These are phyloP conservation scores for Blastobotrys mokoenaii DNA, from an alignment of 805 yeast species.

Conservation along the genomic window DNA sequence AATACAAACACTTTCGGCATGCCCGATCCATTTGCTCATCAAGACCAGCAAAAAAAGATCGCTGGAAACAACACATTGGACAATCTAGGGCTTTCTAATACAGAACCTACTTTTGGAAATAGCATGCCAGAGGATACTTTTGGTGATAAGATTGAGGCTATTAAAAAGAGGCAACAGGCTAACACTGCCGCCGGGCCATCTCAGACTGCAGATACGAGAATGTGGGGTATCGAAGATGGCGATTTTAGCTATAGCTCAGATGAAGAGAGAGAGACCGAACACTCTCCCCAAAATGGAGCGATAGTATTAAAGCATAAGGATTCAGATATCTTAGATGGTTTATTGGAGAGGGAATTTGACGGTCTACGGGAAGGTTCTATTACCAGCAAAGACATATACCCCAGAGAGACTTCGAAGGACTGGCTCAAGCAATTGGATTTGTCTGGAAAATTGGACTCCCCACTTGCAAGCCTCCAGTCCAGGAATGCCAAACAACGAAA, in stretches of 20 bases:
- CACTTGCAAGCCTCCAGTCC: constrained; percentile 10
- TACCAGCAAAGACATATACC: neutral
- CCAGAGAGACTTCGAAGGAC: constrained; percentile 22
- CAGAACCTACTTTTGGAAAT: neutral
- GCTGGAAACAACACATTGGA: too few relatives aligned
- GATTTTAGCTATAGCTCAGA: neutral
- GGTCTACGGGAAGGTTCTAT: neutral
- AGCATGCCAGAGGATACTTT: neutral
- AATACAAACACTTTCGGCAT: too few relatives aligned
- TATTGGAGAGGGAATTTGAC: neutral
- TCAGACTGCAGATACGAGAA: too few relatives aligned
- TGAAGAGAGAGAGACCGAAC: neutral
- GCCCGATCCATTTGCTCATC: too few relatives aligned
- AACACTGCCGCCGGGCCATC: too few relatives aligned
- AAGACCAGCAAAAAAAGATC: too few relatives aligned
- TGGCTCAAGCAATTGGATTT: constrained; percentile 60
- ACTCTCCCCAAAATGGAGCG: neutral
- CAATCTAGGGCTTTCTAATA: too few relatives aligned
- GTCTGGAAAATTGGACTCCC: constrained; percentile 26
- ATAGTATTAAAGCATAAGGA: neutral
- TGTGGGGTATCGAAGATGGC: neutral
- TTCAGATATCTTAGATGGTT: neutral
- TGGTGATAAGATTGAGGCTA: neutral
- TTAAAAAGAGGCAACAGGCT: neutral
- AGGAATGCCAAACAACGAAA: neutral